A percentile compares a stretch with the other conserved stretches of the same genome.
Evolutionary conservation across 768 basidiomycete species (phyloP).

Genomic region (Termitomyces sp.): DNA sequence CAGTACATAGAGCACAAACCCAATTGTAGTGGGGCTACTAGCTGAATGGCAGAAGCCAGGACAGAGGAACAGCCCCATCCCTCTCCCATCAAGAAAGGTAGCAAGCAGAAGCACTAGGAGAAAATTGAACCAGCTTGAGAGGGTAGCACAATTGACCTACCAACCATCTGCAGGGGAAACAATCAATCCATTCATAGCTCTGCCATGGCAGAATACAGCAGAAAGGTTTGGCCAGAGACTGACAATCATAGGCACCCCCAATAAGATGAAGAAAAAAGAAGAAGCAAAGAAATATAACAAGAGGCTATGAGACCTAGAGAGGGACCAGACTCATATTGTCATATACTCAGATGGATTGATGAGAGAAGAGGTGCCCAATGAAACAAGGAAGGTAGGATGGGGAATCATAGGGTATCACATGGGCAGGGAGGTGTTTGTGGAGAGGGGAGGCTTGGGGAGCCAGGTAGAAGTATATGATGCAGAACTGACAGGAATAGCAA

Average conservation of each 20-base stretch:
- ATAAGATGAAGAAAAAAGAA: background rate
- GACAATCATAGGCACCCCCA: background rate
- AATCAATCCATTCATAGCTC: background rate
- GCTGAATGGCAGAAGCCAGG: too few relatives aligned
- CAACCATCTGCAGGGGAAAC: too few relatives aligned
- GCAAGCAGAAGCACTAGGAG: too few relatives aligned
- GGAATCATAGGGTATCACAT: background rate
- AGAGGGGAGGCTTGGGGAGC: background rate
- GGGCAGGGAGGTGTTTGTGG: background rate
- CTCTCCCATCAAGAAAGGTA: too few relatives aligned
- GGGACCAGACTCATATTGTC: background rate
- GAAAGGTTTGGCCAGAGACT: background rate
- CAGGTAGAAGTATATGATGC: too few relatives aligned
- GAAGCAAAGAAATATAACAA: background rate
- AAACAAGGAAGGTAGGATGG: background rate
- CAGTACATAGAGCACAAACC: too few relatives aligned
- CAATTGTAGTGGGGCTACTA: too few relatives aligned
- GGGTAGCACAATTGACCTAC: too few relatives aligned
- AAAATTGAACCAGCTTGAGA: too few relatives aligned
- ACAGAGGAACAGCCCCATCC: too few relatives aligned
- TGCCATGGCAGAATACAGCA: background rate
- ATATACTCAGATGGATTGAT: background rate
- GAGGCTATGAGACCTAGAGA: background rate
- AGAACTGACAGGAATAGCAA: too few relatives aligned
- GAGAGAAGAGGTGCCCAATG: conserved; percentile 1